Conservation (phyloP, 2,329 filamentous ascomycete genomes). For the Sclerotinia trifoliorum region DNA sequence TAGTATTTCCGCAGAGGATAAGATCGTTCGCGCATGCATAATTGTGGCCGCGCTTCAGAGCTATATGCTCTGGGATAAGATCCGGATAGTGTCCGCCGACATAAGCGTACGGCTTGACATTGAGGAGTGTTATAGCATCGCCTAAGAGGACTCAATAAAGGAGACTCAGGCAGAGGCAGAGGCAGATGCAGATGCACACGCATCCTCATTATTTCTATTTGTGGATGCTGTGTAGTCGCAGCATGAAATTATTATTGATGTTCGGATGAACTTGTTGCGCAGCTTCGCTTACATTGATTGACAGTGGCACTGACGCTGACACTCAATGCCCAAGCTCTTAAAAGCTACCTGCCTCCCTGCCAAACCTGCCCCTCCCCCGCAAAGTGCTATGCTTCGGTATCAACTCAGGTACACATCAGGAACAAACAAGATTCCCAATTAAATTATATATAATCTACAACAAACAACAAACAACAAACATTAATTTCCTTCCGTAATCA, state of each 20-base stretch:
- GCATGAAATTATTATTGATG: neutral
- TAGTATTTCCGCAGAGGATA: constrained; percentile 1
- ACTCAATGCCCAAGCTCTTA: neutral
- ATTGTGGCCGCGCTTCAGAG: constrained; percentile 9
- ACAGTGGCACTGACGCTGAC: too few relatives aligned
- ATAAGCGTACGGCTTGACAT: constrained; percentile 25
- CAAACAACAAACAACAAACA: too few relatives aligned
- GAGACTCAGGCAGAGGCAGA: constrained; percentile 32
- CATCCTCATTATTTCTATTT: constrained; percentile 33
- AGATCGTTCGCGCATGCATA: constrained; percentile 4
- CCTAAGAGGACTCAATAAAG: constrained; percentile 33
- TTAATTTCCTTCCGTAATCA: neutral
- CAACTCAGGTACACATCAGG: neutral
- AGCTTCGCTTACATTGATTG: neutral
- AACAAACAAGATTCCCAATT: neutral
- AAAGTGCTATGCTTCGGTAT: neutral
- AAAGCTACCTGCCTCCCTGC: neutral
- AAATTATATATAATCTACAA: neutral
- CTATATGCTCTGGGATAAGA: constrained; percentile 15
- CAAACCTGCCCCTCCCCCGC: constrained; percentile 13
- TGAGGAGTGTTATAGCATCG: constrained; percentile 32
- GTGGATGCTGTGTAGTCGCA: constrained; percentile 3
- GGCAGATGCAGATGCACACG: constrained; percentile 26
- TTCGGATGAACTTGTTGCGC: neutral
- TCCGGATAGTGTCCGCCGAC: neutral